Conservation (phyloP, 148 eudicot species). For the Selenicereus undatus region DNA sequence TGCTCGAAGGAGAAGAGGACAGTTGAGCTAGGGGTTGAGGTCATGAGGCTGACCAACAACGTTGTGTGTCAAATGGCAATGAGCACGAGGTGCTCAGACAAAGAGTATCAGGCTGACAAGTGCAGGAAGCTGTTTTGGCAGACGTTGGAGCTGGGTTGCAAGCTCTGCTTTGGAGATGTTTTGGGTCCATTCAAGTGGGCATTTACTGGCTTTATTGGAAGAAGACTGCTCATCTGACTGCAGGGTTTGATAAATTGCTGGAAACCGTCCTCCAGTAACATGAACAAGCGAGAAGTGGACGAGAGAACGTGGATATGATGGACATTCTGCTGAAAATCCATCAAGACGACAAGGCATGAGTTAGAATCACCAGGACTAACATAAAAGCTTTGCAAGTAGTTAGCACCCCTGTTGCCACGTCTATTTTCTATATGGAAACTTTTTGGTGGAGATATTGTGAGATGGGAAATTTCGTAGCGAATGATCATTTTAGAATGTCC, state of each 20-base stretch:
- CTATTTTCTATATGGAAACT: background rate
- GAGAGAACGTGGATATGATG: constrained; percentile 2
- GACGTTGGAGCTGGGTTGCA: background rate
- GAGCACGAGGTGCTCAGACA: background rate
- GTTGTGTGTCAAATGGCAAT: background rate
- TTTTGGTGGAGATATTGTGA: background rate
- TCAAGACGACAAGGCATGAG: background rate
- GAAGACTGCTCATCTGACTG: background rate
- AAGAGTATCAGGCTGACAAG: background rate
- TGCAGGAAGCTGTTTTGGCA: background rate
- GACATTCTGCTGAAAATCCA: background rate
- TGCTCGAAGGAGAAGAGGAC: background rate
- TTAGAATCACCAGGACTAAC: constrained; percentile 1
- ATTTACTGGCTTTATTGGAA: background rate
- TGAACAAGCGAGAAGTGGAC: background rate
- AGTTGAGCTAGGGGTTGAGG: background rate
- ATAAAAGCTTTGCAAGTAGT: background rate
- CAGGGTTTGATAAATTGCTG: background rate
- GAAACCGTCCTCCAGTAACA: background rate
- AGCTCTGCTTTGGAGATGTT: constrained; percentile 1
- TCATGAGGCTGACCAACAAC: background rate
- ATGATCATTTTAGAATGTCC: too few species aligned
- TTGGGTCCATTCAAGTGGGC: background rate
- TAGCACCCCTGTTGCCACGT: background rate
- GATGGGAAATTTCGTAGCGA: too few species aligned